Base-by-base conservation (phyloP, 106 monocot genomes). In the Chionographis japonica region DNA sequence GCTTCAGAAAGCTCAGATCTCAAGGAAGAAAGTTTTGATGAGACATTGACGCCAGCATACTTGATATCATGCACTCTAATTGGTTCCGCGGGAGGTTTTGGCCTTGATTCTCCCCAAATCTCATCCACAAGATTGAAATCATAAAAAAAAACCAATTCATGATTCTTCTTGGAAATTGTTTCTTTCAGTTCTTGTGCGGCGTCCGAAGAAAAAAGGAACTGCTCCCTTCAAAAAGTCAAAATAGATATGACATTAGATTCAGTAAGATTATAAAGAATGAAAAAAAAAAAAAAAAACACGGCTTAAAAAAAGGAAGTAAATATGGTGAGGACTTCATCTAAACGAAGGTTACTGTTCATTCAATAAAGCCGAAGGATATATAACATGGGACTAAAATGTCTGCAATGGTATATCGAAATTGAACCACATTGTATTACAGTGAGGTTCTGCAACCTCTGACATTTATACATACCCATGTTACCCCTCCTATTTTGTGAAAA, bases 141-240 rank as follows among this genome's bases (percentile, higher is more conserved):
- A 81, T 81, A 81, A 3, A 97, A 14, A 51, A 87, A 85, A 66
- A 97, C 78, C 66, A 97, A 76, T 67, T 92, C 77, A 83, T 92
- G 95, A 64, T 92, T 86, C 65, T 92, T 86, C 58, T 75, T 63
- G 7, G 86, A 80, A 53, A 97, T 63, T 56, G 49, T 75, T 67
- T 82, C 79, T 77, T 81, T 92, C 77, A 97, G 41, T 80, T 92
- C 92, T 52, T 95, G 84, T 64, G 92, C 84, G 56, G 87, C 92
- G 81, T 92, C 86, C 56, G 75, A 85, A 63, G 95, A 97, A 79
- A 97, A 97, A 50, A 92, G 83, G 52, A 92, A 92, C 95, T 95
- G 91, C 81, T 82, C 75, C 84, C 83, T 86, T 89, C 76, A 84
- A 74, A 83, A 61, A 77, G 63, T 72, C 68, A 75, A 78, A 79